These are phyloP conservation scores for Hypoxylon perforatum DNA, from an alignment of 495 filamentous ascomycete genomes.

Conservation along the genomic window DNA sequence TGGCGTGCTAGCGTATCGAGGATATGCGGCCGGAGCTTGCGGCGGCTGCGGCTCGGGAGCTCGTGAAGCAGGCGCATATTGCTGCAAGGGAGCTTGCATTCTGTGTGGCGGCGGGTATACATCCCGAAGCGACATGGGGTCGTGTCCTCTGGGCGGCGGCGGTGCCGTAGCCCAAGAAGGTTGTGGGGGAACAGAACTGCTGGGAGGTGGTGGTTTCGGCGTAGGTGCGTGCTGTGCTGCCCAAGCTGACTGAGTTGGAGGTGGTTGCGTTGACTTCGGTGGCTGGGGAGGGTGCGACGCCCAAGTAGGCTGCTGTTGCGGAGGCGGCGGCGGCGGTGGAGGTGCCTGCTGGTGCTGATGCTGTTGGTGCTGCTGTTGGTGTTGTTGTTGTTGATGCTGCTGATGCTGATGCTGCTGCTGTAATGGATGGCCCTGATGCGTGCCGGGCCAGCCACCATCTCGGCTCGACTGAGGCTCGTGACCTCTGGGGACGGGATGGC, in stretches of 20 bases:
- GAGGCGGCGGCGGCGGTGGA: conserved; percentile 33
- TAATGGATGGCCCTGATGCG: conserved; percentile 37
- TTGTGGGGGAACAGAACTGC: conserved; percentile 52
- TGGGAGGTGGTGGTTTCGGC: conserved; percentile 52
- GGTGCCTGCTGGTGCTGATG: conserved; percentile 27
- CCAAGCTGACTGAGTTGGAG: conserved; percentile 55
- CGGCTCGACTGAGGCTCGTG: conserved; percentile 45
- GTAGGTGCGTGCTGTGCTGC: conserved; percentile 54
- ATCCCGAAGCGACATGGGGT: conserved; percentile 49
- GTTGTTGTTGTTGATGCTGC: conserved; percentile 41
- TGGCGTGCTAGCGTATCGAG: conserved; percentile 45
- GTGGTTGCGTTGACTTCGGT: conserved; percentile 52
- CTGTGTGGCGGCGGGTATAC: conserved; percentile 47
- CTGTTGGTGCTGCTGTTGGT: conserved; percentile 32
- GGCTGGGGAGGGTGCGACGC: conserved; percentile 51
- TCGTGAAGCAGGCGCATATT: conserved; percentile 48
- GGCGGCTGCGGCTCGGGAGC: conserved; percentile 48
- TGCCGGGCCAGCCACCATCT: conserved; percentile 43
- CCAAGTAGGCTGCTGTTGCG: conserved; percentile 43
- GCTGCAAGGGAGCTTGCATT: conserved; percentile 43
- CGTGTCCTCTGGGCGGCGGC: conserved; percentile 48
- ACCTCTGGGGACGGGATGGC: conserved; percentile 43
- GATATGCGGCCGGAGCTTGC: conserved; percentile 40
- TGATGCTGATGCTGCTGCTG: conserved; percentile 49
- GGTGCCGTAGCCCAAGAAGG: conserved; percentile 49